Evolutionary conservation across 345 rosid genomes (phyloP).

Genomic region (Populus tremula): DNA sequence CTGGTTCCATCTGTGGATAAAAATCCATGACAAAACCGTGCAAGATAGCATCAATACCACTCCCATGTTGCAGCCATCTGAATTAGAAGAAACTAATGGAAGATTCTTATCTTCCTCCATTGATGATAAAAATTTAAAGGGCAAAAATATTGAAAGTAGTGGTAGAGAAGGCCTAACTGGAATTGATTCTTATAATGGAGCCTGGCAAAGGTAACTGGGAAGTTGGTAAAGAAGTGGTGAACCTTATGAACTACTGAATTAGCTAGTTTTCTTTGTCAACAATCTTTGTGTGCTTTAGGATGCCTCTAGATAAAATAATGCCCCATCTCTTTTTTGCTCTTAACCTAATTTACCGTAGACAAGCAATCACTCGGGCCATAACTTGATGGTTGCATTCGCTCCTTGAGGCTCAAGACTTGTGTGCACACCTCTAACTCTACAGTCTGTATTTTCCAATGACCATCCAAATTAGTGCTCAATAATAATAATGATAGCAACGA

Average conservation of each 20-base stretch:
- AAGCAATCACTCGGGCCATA: neutral
- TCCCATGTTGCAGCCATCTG: slow-evolving; percentile 39
- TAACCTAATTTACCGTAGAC: slow-evolving; percentile 6
- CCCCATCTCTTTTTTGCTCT: slow-evolving; percentile 7
- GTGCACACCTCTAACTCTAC: neutral
- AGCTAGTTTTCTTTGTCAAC: slow-evolving; percentile 34
- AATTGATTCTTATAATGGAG: slow-evolving; percentile 22
- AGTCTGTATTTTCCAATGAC: too few relatives aligned
- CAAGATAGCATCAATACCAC: slow-evolving; percentile 36
- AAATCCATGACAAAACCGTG: slow-evolving; percentile 57
- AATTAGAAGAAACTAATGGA: slow-evolving; percentile 2
- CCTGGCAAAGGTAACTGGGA: slow-evolving; percentile 3
- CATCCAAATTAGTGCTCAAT: neutral
- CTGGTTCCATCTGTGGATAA: slow-evolving; percentile 70
- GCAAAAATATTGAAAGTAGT: neutral
- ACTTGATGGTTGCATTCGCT: neutral
- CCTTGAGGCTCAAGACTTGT: neutral
- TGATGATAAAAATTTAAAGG: neutral
- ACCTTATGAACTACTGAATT: slow-evolving; percentile 17
- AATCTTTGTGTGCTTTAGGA: slow-evolving; percentile 32
- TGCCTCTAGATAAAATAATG: neutral
- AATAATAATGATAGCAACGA: neutral
- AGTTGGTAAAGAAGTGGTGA: slow-evolving; percentile 23
- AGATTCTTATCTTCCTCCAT: slow-evolving; percentile 19
- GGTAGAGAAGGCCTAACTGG: neutral